Evolutionary conservation across 2,329 filamentous ascomycete genomes (phyloP).

Genomic region (Epicoccum sorghinum): DNA sequence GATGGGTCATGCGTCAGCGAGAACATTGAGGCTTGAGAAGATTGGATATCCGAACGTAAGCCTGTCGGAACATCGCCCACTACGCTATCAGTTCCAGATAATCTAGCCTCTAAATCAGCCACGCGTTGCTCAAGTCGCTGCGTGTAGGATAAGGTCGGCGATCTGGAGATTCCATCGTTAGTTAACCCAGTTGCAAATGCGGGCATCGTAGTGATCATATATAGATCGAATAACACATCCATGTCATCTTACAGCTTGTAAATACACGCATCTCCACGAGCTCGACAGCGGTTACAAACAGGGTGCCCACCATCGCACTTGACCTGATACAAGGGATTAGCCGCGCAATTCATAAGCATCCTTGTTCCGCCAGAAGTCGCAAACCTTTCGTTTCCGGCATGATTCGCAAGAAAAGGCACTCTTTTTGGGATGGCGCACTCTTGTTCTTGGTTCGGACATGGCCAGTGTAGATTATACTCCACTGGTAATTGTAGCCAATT

Average conservation of each 20-base stretch:
- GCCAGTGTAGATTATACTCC: too few relatives aligned
- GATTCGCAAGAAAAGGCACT: background rate
- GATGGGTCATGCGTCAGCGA: background rate
- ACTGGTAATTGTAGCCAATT: too few relatives aligned
- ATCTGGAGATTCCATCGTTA: background rate
- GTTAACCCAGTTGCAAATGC: too few relatives aligned
- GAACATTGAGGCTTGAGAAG: background rate
- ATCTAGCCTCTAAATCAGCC: background rate
- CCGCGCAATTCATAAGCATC: background rate
- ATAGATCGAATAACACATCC: too few relatives aligned
- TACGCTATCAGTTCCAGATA: background rate
- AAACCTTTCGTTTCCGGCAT: background rate
- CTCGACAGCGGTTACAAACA: background rate
- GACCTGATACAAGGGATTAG: background rate
- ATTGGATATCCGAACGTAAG: background rate
- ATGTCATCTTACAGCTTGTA: background rate
- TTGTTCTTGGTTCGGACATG: too few relatives aligned
- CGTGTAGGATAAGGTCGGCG: background rate
- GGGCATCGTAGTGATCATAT: too few relatives aligned
- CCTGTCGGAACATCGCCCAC: background rate
- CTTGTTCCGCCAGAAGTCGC: background rate
- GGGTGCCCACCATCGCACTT: background rate
- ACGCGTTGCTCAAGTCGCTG: constrained; percentile 1
- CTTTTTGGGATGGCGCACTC: background rate
- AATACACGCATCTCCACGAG: background rate